Conservation (phyloP, 768 basidiomycete genomes). For the Boletus tylopilopsis region DNA sequence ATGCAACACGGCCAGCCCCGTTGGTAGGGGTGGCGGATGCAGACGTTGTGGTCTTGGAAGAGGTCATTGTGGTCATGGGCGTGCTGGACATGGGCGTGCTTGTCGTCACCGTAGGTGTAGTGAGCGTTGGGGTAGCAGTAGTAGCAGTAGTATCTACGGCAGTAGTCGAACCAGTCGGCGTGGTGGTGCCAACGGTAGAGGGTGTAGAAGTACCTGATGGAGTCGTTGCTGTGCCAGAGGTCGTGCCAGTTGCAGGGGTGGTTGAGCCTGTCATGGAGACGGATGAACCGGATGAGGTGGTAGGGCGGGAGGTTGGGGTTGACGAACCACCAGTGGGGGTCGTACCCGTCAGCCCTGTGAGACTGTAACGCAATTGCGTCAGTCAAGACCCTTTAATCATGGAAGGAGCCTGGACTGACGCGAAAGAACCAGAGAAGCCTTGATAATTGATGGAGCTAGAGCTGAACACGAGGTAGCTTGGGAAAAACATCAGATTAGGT, state of each 20-base stretch:
- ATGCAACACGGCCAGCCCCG: constrained; percentile 22
- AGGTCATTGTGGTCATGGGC: background rate
- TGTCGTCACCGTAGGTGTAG: constrained; percentile 33
- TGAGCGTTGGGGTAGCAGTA: constrained; percentile 10
- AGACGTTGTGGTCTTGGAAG: constrained; percentile 15
- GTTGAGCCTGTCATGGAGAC: constrained; percentile 12
- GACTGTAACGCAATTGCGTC: constrained; percentile 32
- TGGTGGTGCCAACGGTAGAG: background rate
- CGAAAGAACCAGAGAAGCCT: constrained; percentile 54
- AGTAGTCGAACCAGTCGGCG: constrained; percentile 12
- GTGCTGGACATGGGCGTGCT: constrained; percentile 15
- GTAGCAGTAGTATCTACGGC: background rate
- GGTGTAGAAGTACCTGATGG: constrained; percentile 17
- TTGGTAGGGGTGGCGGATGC: constrained; percentile 14
- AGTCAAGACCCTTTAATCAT: background rate
- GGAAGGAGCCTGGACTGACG: constrained; percentile 33
- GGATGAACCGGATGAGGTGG: constrained; percentile 10
- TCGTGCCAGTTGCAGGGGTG: background rate
- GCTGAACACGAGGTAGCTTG: constrained; percentile 61
- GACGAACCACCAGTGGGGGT: constrained; percentile 23
- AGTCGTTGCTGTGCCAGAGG: background rate
- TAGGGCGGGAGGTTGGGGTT: constrained; percentile 5
- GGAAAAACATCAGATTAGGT: background rate
- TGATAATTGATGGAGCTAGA: constrained; percentile 35
- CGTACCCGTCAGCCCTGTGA: constrained; percentile 59